phyloP scores from a whole-genome alignment of 148 eudicot species.

The Arctostaphylos glauca region DNA sequence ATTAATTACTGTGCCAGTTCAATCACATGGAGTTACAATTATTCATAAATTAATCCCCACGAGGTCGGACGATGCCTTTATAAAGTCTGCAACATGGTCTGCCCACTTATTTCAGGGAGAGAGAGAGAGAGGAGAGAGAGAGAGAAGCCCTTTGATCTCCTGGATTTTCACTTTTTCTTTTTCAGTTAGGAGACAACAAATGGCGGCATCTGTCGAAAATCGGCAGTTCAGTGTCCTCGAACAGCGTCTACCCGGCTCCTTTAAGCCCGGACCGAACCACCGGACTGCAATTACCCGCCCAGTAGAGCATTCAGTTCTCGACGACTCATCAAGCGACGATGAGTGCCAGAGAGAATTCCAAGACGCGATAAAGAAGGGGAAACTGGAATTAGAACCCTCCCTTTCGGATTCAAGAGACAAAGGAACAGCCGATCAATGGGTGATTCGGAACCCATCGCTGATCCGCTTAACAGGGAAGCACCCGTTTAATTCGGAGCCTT shows the following conservation, averaged over 20 bases:
- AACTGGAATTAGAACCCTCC: slow-evolving; percentile 58
- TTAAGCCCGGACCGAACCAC: slow-evolving; percentile 30
- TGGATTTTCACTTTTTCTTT: neutral
- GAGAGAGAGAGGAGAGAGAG: neutral
- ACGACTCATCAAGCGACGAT: slow-evolving; percentile 34
- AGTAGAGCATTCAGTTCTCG: neutral
- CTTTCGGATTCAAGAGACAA: slow-evolving; percentile 56
- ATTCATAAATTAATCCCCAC: neutral
- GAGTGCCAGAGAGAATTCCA: slow-evolving; percentile 34
- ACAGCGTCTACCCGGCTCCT: slow-evolving; percentile 33
- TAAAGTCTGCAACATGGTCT: neutral
- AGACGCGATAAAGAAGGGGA: slow-evolving; percentile 42
- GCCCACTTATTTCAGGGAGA: neutral
- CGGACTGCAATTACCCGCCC: slow-evolving; percentile 31
- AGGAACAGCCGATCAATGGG: slow-evolving; percentile 82
- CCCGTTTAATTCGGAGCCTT: slow-evolving; percentile 92
- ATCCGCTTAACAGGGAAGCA: slow-evolving; percentile 94
- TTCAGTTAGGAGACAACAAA: neutral
- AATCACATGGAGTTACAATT: neutral
- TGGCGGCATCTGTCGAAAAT: slow-evolving; percentile 82
- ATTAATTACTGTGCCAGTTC: neutral
- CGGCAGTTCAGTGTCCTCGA: slow-evolving; percentile 50
- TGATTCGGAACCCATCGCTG: slow-evolving; percentile 64
- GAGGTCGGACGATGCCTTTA: neutral
- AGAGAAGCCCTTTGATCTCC: neutral